Evolutionary conservation across 148 eudicot genomes (phyloP), one percentile per base, ranked within the genome.

Genomic region (Dianthus caryophyllus): DNA sequence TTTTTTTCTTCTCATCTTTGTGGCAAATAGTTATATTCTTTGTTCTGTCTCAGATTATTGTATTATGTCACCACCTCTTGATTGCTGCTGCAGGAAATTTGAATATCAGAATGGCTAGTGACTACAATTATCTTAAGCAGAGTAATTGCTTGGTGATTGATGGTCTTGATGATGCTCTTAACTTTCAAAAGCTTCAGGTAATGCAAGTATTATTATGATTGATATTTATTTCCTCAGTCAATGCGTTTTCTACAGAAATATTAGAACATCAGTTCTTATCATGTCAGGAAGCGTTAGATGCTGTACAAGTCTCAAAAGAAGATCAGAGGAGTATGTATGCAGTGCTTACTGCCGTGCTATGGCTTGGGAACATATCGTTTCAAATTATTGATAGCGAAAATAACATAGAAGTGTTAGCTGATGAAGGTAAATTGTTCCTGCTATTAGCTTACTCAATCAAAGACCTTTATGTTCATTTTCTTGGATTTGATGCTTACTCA

Each of bases 321-420:
- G 84, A 90, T 76, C 88, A 86, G 78, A 89, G 84, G 67, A 79
- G 82, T 70, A 67, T 78, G 64, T 88, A 86, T 76, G 77, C 85
- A 75, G 85, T 90, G 84, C 86, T 94, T 69, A 83, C 93, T 76
- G 92, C 95, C 53, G 85, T 94, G 33, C 78, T 94, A 54, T 94
- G 99, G 99, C 82, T 94, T 59, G 99, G 99, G 64, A 94, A 94
- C 84, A 82, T 94, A 77, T 76, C 92, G 44, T 94, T 88, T 78
- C 78, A 86, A 72, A 87, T 79, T 36, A 69, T 68, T 72, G 93
- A 85, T 82, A 72, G 73, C 69, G 96, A 88, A 75, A 86, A 84
- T 81, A 87, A 94, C 65, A 73, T 85, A 15, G 85, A 86, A 71
- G 96, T 94, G 68, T 84, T 88, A 66, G 70, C 65, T 57, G 84